Conservation (phyloP, 768 basidiomycete species). For the Phanerodontia chrysosporium region DNA sequence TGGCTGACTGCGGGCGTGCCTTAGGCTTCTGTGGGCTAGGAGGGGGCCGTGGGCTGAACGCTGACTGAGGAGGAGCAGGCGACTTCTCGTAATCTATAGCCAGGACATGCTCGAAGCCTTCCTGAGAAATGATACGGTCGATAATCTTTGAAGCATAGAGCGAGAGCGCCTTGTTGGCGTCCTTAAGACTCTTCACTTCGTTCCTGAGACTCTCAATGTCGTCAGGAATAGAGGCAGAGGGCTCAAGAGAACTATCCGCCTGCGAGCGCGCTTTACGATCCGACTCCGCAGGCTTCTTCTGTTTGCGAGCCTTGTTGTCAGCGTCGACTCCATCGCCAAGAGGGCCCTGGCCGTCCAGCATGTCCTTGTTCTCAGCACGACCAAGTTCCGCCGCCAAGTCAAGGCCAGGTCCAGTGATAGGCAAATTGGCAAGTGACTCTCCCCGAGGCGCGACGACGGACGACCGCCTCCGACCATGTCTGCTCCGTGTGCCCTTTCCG, state of each 20-base stretch:
- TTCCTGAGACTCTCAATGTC: constrained; percentile 73
- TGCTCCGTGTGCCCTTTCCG: constrained; percentile 28
- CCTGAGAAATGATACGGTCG: constrained; percentile 93
- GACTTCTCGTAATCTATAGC: constrained; percentile 85
- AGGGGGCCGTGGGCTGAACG: constrained; percentile 27
- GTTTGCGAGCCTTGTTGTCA: constrained; percentile 36
- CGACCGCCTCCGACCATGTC: constrained; percentile 40
- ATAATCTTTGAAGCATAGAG: constrained; percentile 97
- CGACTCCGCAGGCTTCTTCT: constrained; percentile 29
- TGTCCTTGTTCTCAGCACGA: constrained; percentile 86
- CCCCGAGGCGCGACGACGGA: constrained; percentile 48
- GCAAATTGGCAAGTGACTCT: constrained; percentile 81
- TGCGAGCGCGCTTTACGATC: constrained; percentile 28
- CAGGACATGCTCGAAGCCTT: constrained; percentile 95
- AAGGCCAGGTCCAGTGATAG: constrained; percentile 84
- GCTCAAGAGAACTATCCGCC: constrained; percentile 35
- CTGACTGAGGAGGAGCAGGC: constrained; percentile 43
- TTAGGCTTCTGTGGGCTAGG: constrained; percentile 33
- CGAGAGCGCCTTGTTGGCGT: constrained; percentile 93
- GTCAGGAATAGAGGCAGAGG: constrained; percentile 37
- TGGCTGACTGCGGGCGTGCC: constrained; percentile 58
- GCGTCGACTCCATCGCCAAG: constrained; percentile 48
- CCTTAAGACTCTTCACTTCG: constrained; percentile 90
- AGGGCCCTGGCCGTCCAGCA: constrained; percentile 50
- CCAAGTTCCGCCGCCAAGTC: constrained; percentile 91